Percentiles rank a stretch among this genome's conserved stretches.
Conservation (phyloP, 805 yeast species). For the Ogataea allantospora region DNA sequence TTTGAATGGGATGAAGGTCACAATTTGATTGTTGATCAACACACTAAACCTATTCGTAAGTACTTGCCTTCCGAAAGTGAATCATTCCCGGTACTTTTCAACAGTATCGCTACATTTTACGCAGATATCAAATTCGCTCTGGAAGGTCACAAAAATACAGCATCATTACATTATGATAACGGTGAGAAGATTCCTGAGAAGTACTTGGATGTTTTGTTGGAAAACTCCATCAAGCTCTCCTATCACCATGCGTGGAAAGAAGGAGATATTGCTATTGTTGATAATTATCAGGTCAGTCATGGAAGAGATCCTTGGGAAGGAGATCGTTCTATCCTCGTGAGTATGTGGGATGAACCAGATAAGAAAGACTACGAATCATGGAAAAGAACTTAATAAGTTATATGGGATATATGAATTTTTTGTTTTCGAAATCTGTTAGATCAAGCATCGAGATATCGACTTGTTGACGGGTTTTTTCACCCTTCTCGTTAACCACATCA, state of each 20-base stretch:
- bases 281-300: conserved; percentile 37
- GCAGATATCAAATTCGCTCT: conserved; percentile 12
- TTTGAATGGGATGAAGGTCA: conserved; percentile 29
- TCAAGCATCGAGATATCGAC: conserved; percentile 49
- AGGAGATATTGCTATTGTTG: conserved; percentile 36
- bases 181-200: conserved; percentile 19
- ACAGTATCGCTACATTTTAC: conserved; percentile 27
- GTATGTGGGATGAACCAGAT: conserved; percentile 35
- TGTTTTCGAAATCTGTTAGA: conserved; percentile 53
- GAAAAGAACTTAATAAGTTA: conserved; percentile 4
- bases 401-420: conserved; percentile 50
- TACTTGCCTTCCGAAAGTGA: conserved; percentile 22
- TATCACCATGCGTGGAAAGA: conserved; percentile 33
- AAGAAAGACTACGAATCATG: conserved; percentile 24
- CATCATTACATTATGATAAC: conserved; percentile 23
- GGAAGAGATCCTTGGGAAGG: conserved; percentile 36
- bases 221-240: conserved; percentile 23
- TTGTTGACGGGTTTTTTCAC: conserved; percentile 23
- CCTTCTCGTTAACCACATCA: conserved; percentile 4
- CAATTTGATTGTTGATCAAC: conserved; percentile 31
- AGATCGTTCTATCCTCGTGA: conserved; percentile 33
- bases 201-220: conserved; percentile 20
- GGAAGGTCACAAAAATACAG: conserved; percentile 8
- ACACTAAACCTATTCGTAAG: conserved; percentile 24
- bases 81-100: conserved; percentile 25